Percentiles rank a stretch among this genome's conserved stretches.
These are phyloP conservation scores for Wickerhamiella kurtzmanii DNA, from an alignment of 805 yeast species.

Conservation along the genomic window DNA sequence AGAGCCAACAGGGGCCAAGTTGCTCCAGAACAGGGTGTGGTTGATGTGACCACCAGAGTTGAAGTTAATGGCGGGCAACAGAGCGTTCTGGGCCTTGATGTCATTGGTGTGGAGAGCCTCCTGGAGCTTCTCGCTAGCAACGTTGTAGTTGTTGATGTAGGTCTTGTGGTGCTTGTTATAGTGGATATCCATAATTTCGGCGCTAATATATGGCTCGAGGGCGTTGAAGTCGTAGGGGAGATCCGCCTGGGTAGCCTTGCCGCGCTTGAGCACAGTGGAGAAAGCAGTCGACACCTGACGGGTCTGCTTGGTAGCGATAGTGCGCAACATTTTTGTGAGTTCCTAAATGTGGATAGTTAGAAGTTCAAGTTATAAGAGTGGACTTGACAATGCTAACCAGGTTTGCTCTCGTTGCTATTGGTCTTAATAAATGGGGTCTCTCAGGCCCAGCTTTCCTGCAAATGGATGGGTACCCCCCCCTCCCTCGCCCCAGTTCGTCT, in stretches of 20 bases:
- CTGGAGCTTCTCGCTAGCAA: slow-evolving; percentile 57
- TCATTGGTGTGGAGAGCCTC: slow-evolving; percentile 52
- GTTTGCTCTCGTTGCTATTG: background rate
- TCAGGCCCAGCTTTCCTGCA: too few species aligned
- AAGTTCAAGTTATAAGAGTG: too few species aligned
- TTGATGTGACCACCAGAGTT: slow-evolving; percentile 87
- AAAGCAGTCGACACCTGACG: background rate
- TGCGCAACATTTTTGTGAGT: slow-evolving; percentile 6
- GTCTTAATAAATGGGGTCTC: slow-evolving; percentile 1
- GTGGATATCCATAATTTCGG: slow-evolving; percentile 72
- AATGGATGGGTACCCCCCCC: too few species aligned
- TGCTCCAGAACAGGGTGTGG: slow-evolving; percentile 81
- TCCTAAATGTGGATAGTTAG: background rate
- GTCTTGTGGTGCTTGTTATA: slow-evolving; percentile 89
- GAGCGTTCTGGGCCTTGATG: slow-evolving; percentile 39
- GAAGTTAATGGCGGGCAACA: slow-evolving; percentile 70
- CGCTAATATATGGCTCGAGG: slow-evolving; percentile 75
- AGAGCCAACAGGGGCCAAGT: slow-evolving; percentile 57
- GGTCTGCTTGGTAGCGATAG: slow-evolving; percentile 2
- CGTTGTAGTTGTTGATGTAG: slow-evolving; percentile 73
- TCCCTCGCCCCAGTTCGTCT: too few species aligned
- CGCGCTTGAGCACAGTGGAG: slow-evolving; percentile 8
- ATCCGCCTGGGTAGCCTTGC: slow-evolving; percentile 47
- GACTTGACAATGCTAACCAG: too few species aligned
- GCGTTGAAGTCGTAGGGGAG: slow-evolving; percentile 75